Conservation (phyloP, 805 yeast species). For the Maudiozyma bulderi region DNA sequence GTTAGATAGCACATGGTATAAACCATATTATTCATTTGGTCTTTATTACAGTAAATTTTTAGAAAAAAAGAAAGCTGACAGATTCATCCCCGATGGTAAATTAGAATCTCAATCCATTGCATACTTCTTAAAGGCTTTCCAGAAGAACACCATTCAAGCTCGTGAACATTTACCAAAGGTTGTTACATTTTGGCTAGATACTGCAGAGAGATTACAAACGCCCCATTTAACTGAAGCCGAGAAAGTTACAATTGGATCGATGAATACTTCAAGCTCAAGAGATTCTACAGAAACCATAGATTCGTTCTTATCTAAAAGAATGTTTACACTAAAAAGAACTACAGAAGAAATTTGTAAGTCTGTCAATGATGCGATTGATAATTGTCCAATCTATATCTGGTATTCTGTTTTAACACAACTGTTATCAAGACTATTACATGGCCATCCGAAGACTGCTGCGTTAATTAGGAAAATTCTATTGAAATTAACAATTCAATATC, state of each 20-base stretch:
- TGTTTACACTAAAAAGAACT: slow-evolving; percentile 24
- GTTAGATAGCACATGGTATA: slow-evolving; percentile 55
- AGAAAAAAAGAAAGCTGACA: slow-evolving; percentile 49
- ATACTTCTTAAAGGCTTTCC: slow-evolving; percentile 24
- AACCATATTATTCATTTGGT: slow-evolving; percentile 73
- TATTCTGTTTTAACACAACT: slow-evolving; percentile 81
- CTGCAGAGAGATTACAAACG: slow-evolving; percentile 27
- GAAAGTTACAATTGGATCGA: not conserved
- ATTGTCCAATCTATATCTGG: slow-evolving; percentile 54
- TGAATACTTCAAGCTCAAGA: slow-evolving; percentile 14
- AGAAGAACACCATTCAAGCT: slow-evolving; percentile 44
- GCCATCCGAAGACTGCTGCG: slow-evolving; percentile 44
- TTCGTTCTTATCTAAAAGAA: slow-evolving; percentile 14
- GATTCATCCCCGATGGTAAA: slow-evolving; percentile 22
- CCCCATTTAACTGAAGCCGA: not conserved
- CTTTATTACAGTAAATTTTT: slow-evolving; percentile 66
- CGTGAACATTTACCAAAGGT: slow-evolving; percentile 83
- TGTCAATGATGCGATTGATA: slow-evolving; percentile 35
- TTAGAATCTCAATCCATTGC: slow-evolving; percentile 25
- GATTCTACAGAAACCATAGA: slow-evolving; percentile 11
- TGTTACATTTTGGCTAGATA: slow-evolving; percentile 87
- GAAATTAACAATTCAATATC: slow-evolving; percentile 53
- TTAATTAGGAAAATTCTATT: slow-evolving; percentile 50
- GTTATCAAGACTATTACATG: slow-evolving; percentile 66
- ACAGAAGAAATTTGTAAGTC: slow-evolving; percentile 41